Evolutionary conservation across 495 filamentous ascomycete species (phyloP).

Genomic region (Cryomyces minteri): DNA sequence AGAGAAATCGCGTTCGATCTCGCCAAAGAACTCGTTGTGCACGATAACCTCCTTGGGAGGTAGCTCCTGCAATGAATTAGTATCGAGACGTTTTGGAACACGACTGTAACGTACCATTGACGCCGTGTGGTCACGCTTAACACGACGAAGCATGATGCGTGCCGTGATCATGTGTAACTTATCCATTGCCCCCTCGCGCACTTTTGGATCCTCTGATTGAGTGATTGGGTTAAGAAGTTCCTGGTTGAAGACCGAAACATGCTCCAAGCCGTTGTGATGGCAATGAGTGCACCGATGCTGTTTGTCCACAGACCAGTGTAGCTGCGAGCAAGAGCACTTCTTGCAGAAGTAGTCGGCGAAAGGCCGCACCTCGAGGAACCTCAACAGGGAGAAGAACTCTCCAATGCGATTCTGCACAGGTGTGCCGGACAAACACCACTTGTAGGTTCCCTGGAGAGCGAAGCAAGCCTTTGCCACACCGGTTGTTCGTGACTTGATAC

Average conservation of each 20-base stretch:
- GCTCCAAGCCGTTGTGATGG: constrained; percentile 48
- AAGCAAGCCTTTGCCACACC: constrained; percentile 89
- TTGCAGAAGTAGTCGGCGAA: constrained; percentile 92
- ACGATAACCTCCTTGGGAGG: constrained; percentile 86
- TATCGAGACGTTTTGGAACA: too few relatives aligned
- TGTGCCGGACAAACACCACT: constrained; percentile 90
- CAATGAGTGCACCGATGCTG: constrained; percentile 51
- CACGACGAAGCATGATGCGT: constrained; percentile 81
- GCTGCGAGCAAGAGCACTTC: constrained; percentile 52
- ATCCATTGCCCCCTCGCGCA: constrained; percentile 45
- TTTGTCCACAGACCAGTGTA: constrained; percentile 67
- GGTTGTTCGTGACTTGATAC: constrained; percentile 79
- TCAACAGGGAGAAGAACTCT: constrained; percentile 87
- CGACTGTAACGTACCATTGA: constrained; percentile 34
- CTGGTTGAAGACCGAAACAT: constrained; percentile 91
- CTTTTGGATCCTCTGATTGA: constrained; percentile 26
- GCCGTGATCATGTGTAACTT: constrained; percentile 78
- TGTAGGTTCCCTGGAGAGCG: constrained; percentile 66
- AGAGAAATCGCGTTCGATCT: constrained; percentile 91
- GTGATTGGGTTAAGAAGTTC: constrained; percentile 69
- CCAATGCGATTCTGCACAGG: constrained; percentile 93
- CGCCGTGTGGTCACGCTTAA: constrained; percentile 80
- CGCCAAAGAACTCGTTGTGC: constrained; percentile 85
- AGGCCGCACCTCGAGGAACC: constrained; percentile 71
- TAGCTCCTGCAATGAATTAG: constrained; percentile 32